Evolutionary conservation across 2,329 filamentous ascomycete species (phyloP).

Genomic region (Cordyceps pruinosa): DNA sequence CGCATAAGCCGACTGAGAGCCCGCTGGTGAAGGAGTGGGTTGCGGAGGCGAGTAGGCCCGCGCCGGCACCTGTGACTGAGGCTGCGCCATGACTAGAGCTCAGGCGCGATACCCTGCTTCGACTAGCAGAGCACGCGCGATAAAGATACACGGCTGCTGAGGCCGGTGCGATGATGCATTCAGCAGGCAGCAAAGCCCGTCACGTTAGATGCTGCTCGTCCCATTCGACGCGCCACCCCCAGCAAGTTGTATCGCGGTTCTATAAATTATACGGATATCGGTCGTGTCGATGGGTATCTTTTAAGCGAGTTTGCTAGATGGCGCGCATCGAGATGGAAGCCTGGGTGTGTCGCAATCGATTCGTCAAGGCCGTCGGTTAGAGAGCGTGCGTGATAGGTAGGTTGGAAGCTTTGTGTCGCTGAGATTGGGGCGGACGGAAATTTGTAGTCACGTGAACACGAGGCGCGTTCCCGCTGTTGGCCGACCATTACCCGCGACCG

Average conservation of each 20-base stretch:
- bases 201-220: constrained; percentile 36
- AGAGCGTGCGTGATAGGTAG: constrained; percentile 22
- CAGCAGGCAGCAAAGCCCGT: constrained; percentile 45
- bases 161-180: constrained; percentile 23
- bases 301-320: neutral
- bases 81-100: constrained; percentile 47
- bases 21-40: constrained; percentile 53
- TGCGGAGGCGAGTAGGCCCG: constrained; percentile 57
- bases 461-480: neutral
- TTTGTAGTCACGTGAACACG: constrained; percentile 37
- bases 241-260: neutral
- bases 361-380: constrained; percentile 15
- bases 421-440: constrained; percentile 20
- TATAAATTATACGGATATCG: neutral
- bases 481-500: constrained; percentile 23
- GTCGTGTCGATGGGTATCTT: neutral
- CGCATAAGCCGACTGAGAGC: constrained; percentile 44
- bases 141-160: constrained; percentile 7
- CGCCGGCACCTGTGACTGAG: constrained; percentile 45
- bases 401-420: constrained; percentile 21
- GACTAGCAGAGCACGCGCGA: constrained; percentile 5
- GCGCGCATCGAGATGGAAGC: neutral
- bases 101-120: constrained; percentile 6
- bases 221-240: constrained; percentile 35
- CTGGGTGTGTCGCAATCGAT: neutral